A percentile compares a stretch with the other conserved stretches of the same genome.
These are phyloP conservation scores for Mortierella polycephala DNA, from an alignment of 371 early-diverging fungal genomes.

Conservation along the genomic window DNA sequence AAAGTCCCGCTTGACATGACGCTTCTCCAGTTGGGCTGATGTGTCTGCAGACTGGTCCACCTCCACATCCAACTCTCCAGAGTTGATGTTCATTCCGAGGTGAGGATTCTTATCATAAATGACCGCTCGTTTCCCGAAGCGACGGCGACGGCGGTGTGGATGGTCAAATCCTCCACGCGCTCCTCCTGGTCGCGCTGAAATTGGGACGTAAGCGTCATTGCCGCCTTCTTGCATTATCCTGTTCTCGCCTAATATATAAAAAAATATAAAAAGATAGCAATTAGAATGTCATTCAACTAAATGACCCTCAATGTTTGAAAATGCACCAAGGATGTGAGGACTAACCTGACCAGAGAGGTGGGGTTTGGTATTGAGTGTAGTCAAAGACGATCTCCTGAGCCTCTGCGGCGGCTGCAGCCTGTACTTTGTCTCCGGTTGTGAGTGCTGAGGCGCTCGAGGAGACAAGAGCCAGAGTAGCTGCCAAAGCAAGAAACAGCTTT, in stretches of 20 bases:
- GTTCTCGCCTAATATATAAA: background rate
- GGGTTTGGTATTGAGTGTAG: constrained; percentile 22
- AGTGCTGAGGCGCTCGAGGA: constrained; percentile 8
- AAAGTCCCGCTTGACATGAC: constrained; percentile 4
- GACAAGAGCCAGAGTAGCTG: constrained; percentile 25
- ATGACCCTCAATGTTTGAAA: too few species aligned
- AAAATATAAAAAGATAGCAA: background rate
- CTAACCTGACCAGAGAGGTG: constrained; percentile 47
- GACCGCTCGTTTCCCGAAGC: constrained; percentile 22
- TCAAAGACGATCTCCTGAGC: constrained; percentile 16
- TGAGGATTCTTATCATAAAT: constrained; percentile 24
- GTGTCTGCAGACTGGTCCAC: constrained; percentile 6
- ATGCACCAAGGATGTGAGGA: background rate
- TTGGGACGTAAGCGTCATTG: constrained; percentile 16
- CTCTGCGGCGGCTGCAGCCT: constrained; percentile 9
- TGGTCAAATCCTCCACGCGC: constrained; percentile 27
- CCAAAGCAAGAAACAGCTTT: constrained; percentile 24
- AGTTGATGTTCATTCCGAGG: constrained; percentile 2
- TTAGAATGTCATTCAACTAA: background rate
- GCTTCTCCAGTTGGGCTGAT: constrained; percentile 6
- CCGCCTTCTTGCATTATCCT: background rate
- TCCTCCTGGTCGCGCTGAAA: constrained; percentile 23
- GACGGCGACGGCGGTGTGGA: constrained; percentile 20
- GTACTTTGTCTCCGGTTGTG: constrained; percentile 7
- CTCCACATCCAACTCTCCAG: constrained; percentile 1